Conservation (phyloP, 768 basidiomycete species). For the Xerocomus spinulosus region DNA sequence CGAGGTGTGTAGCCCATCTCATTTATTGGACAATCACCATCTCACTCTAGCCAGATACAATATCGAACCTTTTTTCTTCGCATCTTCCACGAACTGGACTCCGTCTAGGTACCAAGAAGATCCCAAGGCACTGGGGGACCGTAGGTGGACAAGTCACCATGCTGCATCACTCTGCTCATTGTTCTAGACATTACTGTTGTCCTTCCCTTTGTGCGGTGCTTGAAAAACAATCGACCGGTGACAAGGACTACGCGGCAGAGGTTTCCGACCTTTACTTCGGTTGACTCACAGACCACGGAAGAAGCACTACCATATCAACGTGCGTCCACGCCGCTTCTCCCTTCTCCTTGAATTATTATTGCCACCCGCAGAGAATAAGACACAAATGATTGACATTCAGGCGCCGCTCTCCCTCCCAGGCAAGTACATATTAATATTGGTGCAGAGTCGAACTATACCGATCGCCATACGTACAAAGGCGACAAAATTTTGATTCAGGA, state of each 20-base stretch:
- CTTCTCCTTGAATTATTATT: not conserved
- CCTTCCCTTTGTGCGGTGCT: conserved; percentile 38
- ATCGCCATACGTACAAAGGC: conserved; percentile 3
- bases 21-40: not conserved
- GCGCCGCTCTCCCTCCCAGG: conserved; percentile 25
- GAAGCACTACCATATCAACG: conserved; percentile 8
- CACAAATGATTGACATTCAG: conserved; percentile 29
- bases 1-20: conserved; percentile 26
- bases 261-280: conserved; percentile 12
- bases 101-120: conserved; percentile 41
- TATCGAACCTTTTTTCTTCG: conserved; percentile 43
- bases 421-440: not conserved
- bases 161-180: not conserved
- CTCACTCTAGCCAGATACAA: conserved; percentile 30
- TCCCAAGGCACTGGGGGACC: conserved; percentile 30
- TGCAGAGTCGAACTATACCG: not conserved
- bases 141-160: conserved; percentile 26
- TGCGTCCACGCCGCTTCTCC: not conserved
- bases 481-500: conserved; percentile 28
- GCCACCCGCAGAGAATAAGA: conserved; percentile 7
- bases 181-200: conserved; percentile 41
- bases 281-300: not conserved
- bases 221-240: conserved; percentile 28
- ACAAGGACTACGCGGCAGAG: conserved; percentile 11
- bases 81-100: conserved; percentile 39